Evolutionary conservation across 2,329 filamentous ascomycete species (phyloP).

Genomic region (Ceratocystis alfenasii): DNA sequence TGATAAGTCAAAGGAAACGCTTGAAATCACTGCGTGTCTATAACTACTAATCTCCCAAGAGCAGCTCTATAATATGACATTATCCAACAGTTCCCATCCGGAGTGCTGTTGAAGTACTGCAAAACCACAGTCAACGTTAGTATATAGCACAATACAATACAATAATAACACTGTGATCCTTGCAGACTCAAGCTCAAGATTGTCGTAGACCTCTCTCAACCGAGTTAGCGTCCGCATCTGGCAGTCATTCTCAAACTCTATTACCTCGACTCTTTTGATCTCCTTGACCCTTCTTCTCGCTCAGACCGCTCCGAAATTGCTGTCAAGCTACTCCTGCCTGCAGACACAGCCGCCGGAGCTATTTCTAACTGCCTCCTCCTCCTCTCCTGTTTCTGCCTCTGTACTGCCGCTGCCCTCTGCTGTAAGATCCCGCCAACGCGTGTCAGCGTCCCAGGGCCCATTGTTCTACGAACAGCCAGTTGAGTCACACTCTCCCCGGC

Average conservation of each 20-base stretch:
- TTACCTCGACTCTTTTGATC: background rate
- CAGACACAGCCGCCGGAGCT: background rate
- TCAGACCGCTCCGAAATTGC: constrained; percentile 8
- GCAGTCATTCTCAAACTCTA: background rate
- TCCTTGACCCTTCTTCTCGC: background rate
- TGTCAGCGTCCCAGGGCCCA: background rate
- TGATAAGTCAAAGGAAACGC: no score
- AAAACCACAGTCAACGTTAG: no score
- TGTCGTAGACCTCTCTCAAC: no score
- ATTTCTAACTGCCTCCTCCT: background rate
- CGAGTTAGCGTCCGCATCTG: no score
- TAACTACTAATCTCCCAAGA: no score
- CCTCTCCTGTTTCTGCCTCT: background rate
- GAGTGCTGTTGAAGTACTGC: no score
- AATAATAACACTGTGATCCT: no score
- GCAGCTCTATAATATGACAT: no score
- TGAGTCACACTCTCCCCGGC: background rate
- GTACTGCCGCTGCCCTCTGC: background rate
- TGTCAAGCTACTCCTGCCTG: background rate
- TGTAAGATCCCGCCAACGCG: background rate
- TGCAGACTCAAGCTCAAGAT: no score
- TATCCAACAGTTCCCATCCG: no score
- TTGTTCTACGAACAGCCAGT: background rate
- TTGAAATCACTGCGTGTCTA: no score
- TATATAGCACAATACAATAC: no score